Evolutionary conservation across 2,329 filamentous ascomycete species (phyloP), one percentile per base, ranked within the genome.

Genomic region (Colletotrichum paranaense): DNA sequence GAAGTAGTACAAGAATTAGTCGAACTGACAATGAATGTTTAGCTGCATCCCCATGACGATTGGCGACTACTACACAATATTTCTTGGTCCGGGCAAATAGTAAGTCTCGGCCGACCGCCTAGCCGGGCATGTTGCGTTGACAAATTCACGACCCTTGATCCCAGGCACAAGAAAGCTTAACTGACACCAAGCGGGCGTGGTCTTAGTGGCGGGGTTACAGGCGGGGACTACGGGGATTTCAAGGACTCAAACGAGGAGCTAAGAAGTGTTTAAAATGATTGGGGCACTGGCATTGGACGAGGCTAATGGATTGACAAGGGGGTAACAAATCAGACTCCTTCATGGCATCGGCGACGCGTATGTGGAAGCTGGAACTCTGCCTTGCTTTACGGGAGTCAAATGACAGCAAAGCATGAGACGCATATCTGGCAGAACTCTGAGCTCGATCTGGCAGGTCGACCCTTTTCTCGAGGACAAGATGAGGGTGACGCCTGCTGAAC

Each of bases 351-450:
- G 12, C 8, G 57, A 56, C 38, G 49, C 65, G 52, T 68, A 68
- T 26, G 49, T 72, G 57, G 57, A 49, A 30, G 16, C 14, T 24
- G 9, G 38, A 62, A 72, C 57, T 49, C 11, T 72, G 49, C 57
- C 57, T 22, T 24, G 16, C 24, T 56, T 35, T 32, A 14, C 38
- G 11, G 59, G 53, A 70, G 60, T 59, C n/a, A 57, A 56, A 35
- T 42, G 67, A 67, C 28, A 12, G 49, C 11, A 35, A 62, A 49
- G 57, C 46, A 35, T 68, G 35, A 58, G 30, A 32, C 32, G 22
- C 57, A 52, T 62, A 24, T 53, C 30, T 72, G 68, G 68, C 64
- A 68, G 64, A 62, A 62, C 46, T 19, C 59, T 56, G 58, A 28
- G 30, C 7, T 14, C n/a, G 24, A 22, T 19, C 12, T 55, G 32